Evolutionary conservation across 2,329 filamentous ascomycete species (phyloP), one percentile per base, ranked within the genome.

Genomic region (Lachnellula hyalina): DNA sequence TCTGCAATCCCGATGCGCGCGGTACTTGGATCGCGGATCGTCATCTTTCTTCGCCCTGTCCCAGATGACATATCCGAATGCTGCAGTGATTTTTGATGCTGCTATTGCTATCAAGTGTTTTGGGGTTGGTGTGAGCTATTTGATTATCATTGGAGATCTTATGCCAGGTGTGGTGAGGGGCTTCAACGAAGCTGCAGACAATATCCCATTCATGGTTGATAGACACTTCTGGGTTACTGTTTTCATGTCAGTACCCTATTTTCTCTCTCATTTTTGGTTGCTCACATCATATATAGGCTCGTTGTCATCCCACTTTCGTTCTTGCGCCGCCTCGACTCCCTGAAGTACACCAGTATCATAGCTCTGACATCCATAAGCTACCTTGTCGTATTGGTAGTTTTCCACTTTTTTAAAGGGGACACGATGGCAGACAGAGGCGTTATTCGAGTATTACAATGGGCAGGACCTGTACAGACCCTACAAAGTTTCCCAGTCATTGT

Each of bases 101-200:
- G 94, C 94, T 5, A 99, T 99, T 69, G 91, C 93, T 12, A 85
- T 99, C 68, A 99, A 99, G 71, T 99, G 94, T 73, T 99, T 99
- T 69, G 94, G 94, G 38, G 94, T 99, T 9, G 94, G 89, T 21
- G 90, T 97, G 56, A 96, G 91, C 65, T 99, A 99, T 74, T 82
- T 99, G 65, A 99, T 99, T 68, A 97, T 99, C 67, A 97, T 99
- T 64, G 94, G 94, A 49, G 94, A 99, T 70, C 76, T 99, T 59
- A 99, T 99, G 94, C 94, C 94, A 0, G 93, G 91, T 40, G 94
- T 99, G 9, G 85, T 94, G 23, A 75, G 84, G 57, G 94, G 92
- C 4, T 93, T 99, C 71, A 82, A 84, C 58, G 79, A 81, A 47
- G 75, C 77, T 49, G 81, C 82, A 19, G 81, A 79, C 17, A 78